Percentiles rank a stretch among this genome's conserved stretches.
These are phyloP conservation scores for Pisolithus thermaeus DNA, from an alignment of 1,284 basidiomycete genomes.

Conservation along the genomic window DNA sequence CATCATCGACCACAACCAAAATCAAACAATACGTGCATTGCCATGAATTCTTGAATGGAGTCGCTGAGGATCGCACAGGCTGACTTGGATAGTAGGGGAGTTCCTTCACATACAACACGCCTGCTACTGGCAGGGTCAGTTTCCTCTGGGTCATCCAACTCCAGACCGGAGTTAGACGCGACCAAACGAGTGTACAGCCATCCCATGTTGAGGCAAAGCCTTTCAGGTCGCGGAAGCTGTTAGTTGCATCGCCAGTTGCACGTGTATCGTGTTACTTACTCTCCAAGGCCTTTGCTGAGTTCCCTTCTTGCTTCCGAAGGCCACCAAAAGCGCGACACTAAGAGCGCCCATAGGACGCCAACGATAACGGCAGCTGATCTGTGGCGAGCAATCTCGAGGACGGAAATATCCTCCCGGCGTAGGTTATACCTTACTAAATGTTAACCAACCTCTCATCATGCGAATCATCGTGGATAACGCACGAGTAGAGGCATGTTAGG, in stretches of 20 bases:
- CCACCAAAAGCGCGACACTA: slow-evolving; percentile 92
- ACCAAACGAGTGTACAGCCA: slow-evolving; percentile 83
- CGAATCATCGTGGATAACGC: slow-evolving; percentile 20
- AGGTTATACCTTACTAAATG: slow-evolving; percentile 70
- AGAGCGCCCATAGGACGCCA: slow-evolving; percentile 85
- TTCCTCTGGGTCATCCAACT: slow-evolving; percentile 27
- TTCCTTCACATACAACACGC: slow-evolving; percentile 24
- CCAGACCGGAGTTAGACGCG: slow-evolving; percentile 64
- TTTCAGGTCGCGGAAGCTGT: slow-evolving; percentile 23
- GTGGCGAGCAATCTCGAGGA: slow-evolving; percentile 68
- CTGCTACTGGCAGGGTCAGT: slow-evolving; percentile 13
- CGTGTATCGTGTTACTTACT: slow-evolving; percentile 46
- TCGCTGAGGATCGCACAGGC: slow-evolving; percentile 42
- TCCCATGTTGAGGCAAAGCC: slow-evolving; percentile 77
- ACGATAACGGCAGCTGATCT: slow-evolving; percentile 79
- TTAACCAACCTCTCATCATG: background rate
- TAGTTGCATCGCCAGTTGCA: background rate
- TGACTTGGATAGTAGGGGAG: slow-evolving; percentile 33
- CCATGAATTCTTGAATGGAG: slow-evolving; percentile 83
- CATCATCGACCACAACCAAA: slow-evolving; percentile 4
- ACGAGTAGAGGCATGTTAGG: slow-evolving; percentile 85
- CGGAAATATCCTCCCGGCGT: slow-evolving; percentile 64
- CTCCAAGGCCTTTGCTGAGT: slow-evolving; percentile 77
- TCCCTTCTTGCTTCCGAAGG: slow-evolving; percentile 89
- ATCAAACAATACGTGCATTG: slow-evolving; percentile 54